Percentiles rank a stretch among this genome's conserved stretches.
Evolutionary conservation across 345 rosid genomes (phyloP).

Genomic region (Gossypium stocksii): DNA sequence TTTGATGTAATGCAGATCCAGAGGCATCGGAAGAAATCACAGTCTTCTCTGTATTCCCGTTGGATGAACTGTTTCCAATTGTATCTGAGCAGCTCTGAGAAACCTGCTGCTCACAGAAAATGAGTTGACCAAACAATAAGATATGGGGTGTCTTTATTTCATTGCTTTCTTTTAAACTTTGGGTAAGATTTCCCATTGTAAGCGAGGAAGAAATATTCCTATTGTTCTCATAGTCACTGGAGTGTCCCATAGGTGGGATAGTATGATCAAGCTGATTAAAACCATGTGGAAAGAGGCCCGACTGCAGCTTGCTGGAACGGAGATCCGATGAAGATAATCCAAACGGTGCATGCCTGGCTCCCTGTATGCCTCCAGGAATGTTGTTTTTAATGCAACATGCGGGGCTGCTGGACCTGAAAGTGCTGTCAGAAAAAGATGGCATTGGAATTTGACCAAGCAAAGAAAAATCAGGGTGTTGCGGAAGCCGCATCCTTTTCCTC

Average conservation of each 20-base stretch:
- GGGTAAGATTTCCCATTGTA: slow-evolving; percentile 51
- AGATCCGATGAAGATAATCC: slow-evolving; percentile 71
- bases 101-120: slow-evolving; percentile 56
- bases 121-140: slow-evolving; percentile 77
- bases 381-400: slow-evolving; percentile 62
- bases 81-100: slow-evolving; percentile 68
- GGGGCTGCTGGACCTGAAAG: slow-evolving; percentile 55
- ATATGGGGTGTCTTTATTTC: slow-evolving; percentile 64
- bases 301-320: slow-evolving; percentile 56
- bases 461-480: slow-evolving; percentile 58
- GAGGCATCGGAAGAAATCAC: slow-evolving; percentile 53
- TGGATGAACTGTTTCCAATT: slow-evolving; percentile 41
- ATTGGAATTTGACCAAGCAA: slow-evolving; percentile 45
- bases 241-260: slow-evolving; percentile 31
- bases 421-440: slow-evolving; percentile 63
- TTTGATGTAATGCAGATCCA: slow-evolving; percentile 43
- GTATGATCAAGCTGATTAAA: slow-evolving; percentile 39
- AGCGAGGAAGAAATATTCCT: slow-evolving; percentile 53
- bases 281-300: slow-evolving; percentile 40
- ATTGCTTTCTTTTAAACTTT: slow-evolving; percentile 33
- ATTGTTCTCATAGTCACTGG: slow-evolving; percentile 24
- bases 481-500: slow-evolving; percentile 73
- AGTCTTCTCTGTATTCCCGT: slow-evolving; percentile 46
- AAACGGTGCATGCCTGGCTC: slow-evolving; percentile 99
- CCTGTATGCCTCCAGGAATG: slow-evolving; percentile 98